Base-by-base conservation (phyloP, 2,329 filamentous ascomycete species). In the Fusarium anguioides region DNA sequence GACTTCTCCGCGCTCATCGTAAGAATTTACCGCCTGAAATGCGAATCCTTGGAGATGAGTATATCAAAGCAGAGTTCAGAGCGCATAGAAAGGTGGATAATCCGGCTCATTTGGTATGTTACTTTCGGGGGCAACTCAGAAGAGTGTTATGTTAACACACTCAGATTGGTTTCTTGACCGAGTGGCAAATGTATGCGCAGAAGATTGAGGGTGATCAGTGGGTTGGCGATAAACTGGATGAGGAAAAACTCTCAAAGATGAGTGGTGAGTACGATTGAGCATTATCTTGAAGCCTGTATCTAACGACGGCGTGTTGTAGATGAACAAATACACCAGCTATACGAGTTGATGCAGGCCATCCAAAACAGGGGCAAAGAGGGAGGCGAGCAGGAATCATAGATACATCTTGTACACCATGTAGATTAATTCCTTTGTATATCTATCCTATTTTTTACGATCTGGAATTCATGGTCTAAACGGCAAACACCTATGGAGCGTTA, bases 131-230 rank as follows among this genome's bases (percentile, higher is more conserved):
- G 23, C 42, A 35, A 9, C 3, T 18, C 9, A 20, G 12, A 51
- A 9, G 8, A 24, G 11, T 6, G 8, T 12, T 40, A 18, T 41
- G 47, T 59, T 74, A 59, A 73, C 47, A 15, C 2, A 21, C 17
- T 24, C 69, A 97, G 93, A 93, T 98, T 72, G 96, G 95, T 3
- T 99, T 99, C 78, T 84, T 99, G 71, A 95, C 92, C 0, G 94
- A 98, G 78, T 99, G 95, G 95, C 96, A 99, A 78, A 81, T 93
- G 50, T 99, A 98, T 75, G 94, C 94, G 3, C 95, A 99, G 77
- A 90, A 93, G 76, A 81, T 99, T 17, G 95, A 98, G 75, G 95
- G 94, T 0, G 91, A 97, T 51, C 78, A 85, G 0, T 98, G 96
- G 96, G 84, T 86, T 60, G 95, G 91, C 2, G 92, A 93, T 66